These are phyloP conservation scores for Colletotrichum noveboracense DNA, from an alignment of 2,329 filamentous ascomycete genomes.

Conservation along the genomic window DNA sequence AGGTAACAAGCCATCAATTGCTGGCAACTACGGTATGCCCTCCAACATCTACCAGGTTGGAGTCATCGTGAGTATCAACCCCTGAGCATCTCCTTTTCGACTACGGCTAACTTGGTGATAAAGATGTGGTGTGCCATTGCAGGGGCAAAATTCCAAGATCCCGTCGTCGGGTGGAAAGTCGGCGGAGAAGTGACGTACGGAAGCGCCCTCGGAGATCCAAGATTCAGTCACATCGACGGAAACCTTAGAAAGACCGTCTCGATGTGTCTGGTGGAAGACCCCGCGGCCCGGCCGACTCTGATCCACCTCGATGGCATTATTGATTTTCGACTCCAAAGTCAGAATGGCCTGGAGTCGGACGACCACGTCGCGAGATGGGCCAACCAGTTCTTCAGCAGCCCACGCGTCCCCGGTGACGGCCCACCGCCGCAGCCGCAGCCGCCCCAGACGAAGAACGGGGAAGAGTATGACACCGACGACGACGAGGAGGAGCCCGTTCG, in stretches of 20 bases:
- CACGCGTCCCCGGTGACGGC: not conserved
- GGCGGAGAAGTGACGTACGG: constrained; percentile 6
- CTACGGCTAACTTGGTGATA: not conserved
- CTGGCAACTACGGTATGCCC: constrained; percentile 25
- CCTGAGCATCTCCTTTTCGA: too few species aligned
- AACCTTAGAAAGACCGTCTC: constrained; percentile 26
- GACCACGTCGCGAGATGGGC: constrained; percentile 21
- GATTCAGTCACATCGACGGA: constrained; percentile 22
- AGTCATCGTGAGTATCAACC: constrained; percentile 8
- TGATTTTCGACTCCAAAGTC: constrained; percentile 20
- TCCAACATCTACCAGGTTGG: constrained; percentile 23
- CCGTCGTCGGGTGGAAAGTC: not conserved
- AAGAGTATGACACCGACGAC: not conserved
- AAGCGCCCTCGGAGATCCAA: not conserved
- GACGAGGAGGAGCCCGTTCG: not conserved
- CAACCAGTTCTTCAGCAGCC: not conserved
- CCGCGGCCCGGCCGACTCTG: constrained; percentile 29
- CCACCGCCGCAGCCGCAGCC: not conserved
- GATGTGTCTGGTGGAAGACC: constrained; percentile 30
- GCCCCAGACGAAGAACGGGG: not conserved
- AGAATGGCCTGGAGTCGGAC: constrained; percentile 8
- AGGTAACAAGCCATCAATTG: constrained; percentile 4
- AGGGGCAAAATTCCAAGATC: not conserved
- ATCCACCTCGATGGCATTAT: constrained; percentile 24
- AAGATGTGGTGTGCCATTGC: constrained; percentile 23